Percentiles rank a stretch among this genome's conserved stretches.
These are phyloP conservation scores for Malus fusca DNA, from an alignment of 306 rosid species.

Conservation along the genomic window DNA sequence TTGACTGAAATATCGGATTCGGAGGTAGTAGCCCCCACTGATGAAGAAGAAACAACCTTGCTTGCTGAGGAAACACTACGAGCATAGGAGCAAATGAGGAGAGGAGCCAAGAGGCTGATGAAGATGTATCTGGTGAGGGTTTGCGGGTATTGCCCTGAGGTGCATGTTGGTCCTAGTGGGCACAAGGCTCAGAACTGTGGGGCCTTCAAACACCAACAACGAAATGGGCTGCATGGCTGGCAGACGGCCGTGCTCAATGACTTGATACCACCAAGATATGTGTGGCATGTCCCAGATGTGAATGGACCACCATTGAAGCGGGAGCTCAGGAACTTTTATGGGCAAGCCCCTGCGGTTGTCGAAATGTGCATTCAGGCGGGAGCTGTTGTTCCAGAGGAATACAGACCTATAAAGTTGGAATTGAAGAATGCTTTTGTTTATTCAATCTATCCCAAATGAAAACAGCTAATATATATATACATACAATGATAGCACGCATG, in stretches of 20 bases:
- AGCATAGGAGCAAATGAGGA: constrained; percentile 83
- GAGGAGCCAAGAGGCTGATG: constrained; percentile 66
- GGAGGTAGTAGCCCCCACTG: constrained; percentile 43
- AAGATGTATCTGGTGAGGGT: constrained; percentile 78
- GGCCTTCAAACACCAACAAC: constrained; percentile 86
- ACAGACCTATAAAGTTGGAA: too few relatives aligned
- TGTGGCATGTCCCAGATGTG: constrained; percentile 95
- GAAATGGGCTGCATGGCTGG: constrained; percentile 99
- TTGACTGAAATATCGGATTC: constrained; percentile 56
- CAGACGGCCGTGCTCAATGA: constrained; percentile 77
- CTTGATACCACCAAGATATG: constrained; percentile 84
- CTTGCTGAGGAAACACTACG: constrained; percentile 73
- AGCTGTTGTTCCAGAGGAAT: constrained; percentile 69
- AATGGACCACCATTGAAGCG: constrained; percentile 58
- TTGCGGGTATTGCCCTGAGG: constrained; percentile 93
- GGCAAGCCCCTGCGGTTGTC: constrained; percentile 82
- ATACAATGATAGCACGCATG: too few relatives aligned
- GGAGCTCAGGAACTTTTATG: constrained; percentile 77
- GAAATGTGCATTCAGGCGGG: constrained; percentile 94
- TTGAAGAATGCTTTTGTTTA: too few relatives aligned
- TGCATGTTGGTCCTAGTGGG: constrained; percentile 70
- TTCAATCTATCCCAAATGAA: too few relatives aligned
- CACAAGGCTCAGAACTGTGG: constrained; percentile 97
- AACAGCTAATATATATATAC: too few relatives aligned
- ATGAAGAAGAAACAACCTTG: constrained; percentile 32